Conservation (phyloP, 83 land plant genomes). For the Isoetes engelmannii region DNA sequence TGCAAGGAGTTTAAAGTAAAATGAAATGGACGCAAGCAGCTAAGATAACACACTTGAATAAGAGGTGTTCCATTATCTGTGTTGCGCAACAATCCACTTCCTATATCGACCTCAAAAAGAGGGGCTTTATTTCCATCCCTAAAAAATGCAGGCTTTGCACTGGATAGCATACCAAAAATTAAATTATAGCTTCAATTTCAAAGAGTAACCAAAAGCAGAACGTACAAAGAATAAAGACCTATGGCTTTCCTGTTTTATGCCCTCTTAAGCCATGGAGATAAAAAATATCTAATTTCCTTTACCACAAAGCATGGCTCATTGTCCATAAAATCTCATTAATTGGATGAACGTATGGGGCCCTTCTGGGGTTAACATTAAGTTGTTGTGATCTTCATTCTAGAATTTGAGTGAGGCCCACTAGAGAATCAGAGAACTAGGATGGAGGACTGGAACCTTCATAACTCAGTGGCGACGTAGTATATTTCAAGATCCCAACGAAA, state of each 20-base stretch:
- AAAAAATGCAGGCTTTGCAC: slow-evolving; percentile 11
- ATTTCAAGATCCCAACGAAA: no score
- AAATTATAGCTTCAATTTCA: background rate
- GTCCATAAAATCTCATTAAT: no score
- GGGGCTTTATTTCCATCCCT: background rate
- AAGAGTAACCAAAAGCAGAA: background rate
- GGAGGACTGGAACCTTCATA: background rate
- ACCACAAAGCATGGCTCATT: no score
- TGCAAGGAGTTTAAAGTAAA: background rate
- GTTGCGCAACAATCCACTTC: slow-evolving; percentile 5
- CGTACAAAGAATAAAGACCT: background rate
- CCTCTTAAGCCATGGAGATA: no score
- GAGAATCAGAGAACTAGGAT: no score
- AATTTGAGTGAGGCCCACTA: no score
- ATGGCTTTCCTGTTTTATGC: no score
- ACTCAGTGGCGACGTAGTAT: background rate
- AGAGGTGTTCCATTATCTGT: slow-evolving; percentile 11
- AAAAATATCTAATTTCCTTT: no score
- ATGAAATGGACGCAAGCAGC: no score
- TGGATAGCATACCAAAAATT: background rate
- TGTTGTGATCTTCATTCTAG: no score
- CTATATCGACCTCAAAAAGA: slow-evolving; percentile 5
- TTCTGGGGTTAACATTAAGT: no score
- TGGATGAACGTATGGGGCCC: no score
- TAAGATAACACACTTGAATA: background rate